Conservation (phyloP, 148 eudicot species). For the Chenopodium formosanum region DNA sequence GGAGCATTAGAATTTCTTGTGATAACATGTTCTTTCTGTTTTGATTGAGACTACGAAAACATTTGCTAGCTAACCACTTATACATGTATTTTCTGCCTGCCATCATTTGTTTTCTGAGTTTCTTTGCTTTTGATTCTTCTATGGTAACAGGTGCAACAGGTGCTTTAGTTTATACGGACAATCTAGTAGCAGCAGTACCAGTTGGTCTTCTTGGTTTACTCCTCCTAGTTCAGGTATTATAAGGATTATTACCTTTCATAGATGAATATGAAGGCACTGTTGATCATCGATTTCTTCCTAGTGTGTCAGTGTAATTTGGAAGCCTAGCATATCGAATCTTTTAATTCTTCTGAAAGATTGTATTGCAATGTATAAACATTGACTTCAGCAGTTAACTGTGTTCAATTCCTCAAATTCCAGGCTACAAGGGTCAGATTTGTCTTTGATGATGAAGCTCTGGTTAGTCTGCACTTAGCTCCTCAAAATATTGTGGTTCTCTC, state of each 20-base stretch:
- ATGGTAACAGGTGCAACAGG: conserved; percentile 66
- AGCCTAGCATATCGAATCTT: background rate
- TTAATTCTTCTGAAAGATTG: background rate
- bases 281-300: background rate
- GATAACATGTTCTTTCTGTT: background rate
- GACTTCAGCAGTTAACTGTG: conserved; percentile 3
- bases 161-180: conserved; percentile 66
- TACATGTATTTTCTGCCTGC: background rate
- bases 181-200: conserved; percentile 77
- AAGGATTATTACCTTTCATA: background rate
- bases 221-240: conserved; percentile 72
- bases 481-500: background rate
- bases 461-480: conserved; percentile 40
- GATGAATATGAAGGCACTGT: background rate
- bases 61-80: background rate
- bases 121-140: background rate
- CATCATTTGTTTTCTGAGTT: background rate
- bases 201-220: conserved; percentile 91
- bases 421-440: conserved; percentile 95
- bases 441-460: conserved; percentile 92
- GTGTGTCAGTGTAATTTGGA: background rate
- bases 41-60: background rate
- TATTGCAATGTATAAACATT: background rate
- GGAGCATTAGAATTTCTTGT: background rate
- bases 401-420: conserved; percentile 33